Evolutionary conservation across 495 filamentous ascomycete genomes (phyloP).

Genomic region (Penicillium salamii): DNA sequence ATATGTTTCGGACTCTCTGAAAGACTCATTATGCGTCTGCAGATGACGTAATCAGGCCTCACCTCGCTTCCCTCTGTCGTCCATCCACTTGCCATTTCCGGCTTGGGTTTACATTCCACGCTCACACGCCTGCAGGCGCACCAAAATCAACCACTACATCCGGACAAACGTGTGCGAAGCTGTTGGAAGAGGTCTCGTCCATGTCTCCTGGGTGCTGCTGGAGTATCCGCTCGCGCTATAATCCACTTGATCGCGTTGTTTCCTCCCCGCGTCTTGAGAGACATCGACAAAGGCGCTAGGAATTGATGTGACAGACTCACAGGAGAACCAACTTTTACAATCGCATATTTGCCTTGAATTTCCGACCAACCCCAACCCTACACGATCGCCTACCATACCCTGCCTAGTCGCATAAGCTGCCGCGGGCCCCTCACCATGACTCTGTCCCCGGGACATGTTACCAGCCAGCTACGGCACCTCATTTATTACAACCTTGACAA

Average conservation of each 20-base stretch:
- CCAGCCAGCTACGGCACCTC: conserved; percentile 74
- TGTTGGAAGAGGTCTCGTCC: background rate
- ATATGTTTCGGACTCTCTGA: conserved; percentile 15
- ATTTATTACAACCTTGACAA: conserved; percentile 95
- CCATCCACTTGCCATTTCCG: conserved; percentile 21
- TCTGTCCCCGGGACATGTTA: conserved; percentile 61
- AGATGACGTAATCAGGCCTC: conserved; percentile 8
- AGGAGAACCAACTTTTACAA: conserved; percentile 1
- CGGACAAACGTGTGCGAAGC: background rate
- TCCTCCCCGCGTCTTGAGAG: conserved; percentile 24
- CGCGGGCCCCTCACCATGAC: conserved; percentile 56
- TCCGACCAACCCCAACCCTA: background rate
- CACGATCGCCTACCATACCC: background rate
- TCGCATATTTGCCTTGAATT: conserved; percentile 9
- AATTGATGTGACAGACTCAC: conserved; percentile 4
- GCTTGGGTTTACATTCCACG: conserved; percentile 26
- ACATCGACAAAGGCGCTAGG: conserved; percentile 4
- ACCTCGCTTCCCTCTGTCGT: conserved; percentile 1
- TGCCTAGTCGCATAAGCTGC: conserved; percentile 7
- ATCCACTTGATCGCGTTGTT: conserved; percentile 25
- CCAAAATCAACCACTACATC: conserved; percentile 10
- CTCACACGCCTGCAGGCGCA: conserved; percentile 9
- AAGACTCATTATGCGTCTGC: conserved; percentile 4
- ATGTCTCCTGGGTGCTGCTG: conserved; percentile 16
- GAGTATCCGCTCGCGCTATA: conserved; percentile 11